Evolutionary conservation across 1,284 basidiomycete genomes (phyloP).

Genomic region (Sutorius eximius): DNA sequence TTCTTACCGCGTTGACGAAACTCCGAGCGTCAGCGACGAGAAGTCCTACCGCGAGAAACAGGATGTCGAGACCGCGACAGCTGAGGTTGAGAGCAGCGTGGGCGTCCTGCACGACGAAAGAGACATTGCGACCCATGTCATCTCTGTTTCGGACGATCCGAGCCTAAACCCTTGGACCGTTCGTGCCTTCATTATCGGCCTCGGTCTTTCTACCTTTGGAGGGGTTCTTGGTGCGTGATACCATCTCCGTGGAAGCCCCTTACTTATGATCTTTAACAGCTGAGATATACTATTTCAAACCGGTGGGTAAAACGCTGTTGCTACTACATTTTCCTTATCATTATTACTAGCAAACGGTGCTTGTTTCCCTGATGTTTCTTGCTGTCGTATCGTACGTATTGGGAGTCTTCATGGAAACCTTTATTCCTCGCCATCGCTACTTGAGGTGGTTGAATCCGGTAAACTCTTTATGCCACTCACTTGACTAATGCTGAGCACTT

Average conservation of each 20-base stretch:
- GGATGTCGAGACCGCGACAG: slow-evolving; percentile 36
- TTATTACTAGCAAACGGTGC: slow-evolving; percentile 44
- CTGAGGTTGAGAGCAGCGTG: slow-evolving; percentile 20
- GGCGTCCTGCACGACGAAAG: slow-evolving; percentile 42
- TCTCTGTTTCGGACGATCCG: slow-evolving; percentile 55
- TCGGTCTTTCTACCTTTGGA: slow-evolving; percentile 60
- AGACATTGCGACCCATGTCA: slow-evolving; percentile 52
- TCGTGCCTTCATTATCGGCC: slow-evolving; percentile 55
- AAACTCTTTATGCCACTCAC: slow-evolving; percentile 18
- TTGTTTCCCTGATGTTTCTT: slow-evolving; percentile 52
- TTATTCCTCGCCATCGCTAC: slow-evolving; percentile 48
- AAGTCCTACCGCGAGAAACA: slow-evolving; percentile 33
- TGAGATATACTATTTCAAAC: slow-evolving; percentile 66
- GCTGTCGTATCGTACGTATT: slow-evolving; percentile 45
- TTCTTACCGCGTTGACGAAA: neutral
- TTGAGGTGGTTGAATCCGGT: slow-evolving; percentile 60
- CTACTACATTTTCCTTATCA: neutral
- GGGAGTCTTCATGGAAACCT: slow-evolving; percentile 42
- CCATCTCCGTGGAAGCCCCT: neutral
- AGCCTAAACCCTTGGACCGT: slow-evolving; percentile 57
- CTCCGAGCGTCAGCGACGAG: slow-evolving; percentile 30
- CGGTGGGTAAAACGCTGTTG: slow-evolving; percentile 25
- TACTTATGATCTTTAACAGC: slow-evolving; percentile 23
- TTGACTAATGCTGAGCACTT: neutral
- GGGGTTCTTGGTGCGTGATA: slow-evolving; percentile 43